A percentile compares a stretch with the other conserved stretches of the same genome.
Conservation (phyloP, 805 yeast species). For the Gaillardinia entomophila region DNA sequence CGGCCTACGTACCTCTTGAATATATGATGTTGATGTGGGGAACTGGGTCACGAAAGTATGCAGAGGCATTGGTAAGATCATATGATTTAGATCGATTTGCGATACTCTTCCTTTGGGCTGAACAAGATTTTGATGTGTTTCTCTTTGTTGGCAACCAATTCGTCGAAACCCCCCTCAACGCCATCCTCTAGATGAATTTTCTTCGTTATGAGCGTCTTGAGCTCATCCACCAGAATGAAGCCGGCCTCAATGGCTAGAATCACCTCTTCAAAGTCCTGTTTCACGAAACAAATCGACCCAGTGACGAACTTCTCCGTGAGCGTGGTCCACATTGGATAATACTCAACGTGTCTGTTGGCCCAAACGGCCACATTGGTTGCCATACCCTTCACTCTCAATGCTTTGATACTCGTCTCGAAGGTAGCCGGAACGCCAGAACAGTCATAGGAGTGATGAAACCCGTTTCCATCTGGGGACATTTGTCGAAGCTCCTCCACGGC, state of each 20-base stretch:
- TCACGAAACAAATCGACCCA: conserved; percentile 60
- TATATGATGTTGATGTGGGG: no score
- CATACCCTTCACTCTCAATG: conserved; percentile 47
- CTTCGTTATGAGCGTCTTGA: conserved; percentile 48
- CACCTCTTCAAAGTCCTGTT: conserved; percentile 53
- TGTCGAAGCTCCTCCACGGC: conserved; percentile 31
- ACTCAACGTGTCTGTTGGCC: conserved; percentile 46
- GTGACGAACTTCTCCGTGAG: conserved; percentile 48
- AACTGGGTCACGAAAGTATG: no score
- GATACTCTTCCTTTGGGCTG: conserved; percentile 31
- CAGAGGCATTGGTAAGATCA: no score
- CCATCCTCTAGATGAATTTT: conserved; percentile 45
- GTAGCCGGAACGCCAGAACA: conserved; percentile 54
- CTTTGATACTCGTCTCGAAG: conserved; percentile 44
- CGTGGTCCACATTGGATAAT: conserved; percentile 52
- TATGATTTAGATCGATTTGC: no score
- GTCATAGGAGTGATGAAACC: conserved; percentile 47
- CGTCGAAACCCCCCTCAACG: conserved; percentile 47
- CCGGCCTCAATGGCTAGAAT: conserved; percentile 45
- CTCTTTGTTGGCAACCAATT: conserved; percentile 47
- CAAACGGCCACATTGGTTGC: conserved; percentile 65
- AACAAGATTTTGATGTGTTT: conserved; percentile 50
- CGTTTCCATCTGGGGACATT: conserved; percentile 35
- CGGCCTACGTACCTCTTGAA: no score
- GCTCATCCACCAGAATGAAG: conserved; percentile 37